Evolutionary conservation across 2,329 filamentous ascomycete species (phyloP).

Genomic region (Monosporascus sp.): DNA sequence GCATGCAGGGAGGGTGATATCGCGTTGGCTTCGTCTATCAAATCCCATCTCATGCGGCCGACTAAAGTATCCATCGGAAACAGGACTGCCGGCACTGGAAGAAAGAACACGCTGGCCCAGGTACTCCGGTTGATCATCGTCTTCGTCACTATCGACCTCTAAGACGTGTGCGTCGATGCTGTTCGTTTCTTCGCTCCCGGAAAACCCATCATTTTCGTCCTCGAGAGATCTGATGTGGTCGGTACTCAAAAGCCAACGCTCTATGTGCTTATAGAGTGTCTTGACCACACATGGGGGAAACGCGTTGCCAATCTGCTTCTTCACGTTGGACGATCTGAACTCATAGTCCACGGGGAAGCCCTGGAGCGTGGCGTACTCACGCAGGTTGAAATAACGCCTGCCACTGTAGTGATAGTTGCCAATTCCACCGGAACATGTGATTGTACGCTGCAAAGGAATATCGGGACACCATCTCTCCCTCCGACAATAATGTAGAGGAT

Average conservation of each 20-base stretch:
- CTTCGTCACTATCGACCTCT: constrained; percentile 1
- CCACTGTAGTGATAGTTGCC: constrained; percentile 62
- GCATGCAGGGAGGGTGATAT: not conserved
- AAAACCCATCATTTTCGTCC: constrained; percentile 10
- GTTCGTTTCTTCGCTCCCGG: constrained; percentile 5
- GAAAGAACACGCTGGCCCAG: constrained; percentile 8
- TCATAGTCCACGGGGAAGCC: constrained; percentile 59
- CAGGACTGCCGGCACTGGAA: constrained; percentile 4
- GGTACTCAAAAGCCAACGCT: constrained; percentile 37
- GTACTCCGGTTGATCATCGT: constrained; percentile 12
- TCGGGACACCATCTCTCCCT: constrained; percentile 40
- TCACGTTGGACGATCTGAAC: constrained; percentile 46
- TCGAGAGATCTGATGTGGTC: constrained; percentile 31
- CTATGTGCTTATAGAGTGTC: constrained; percentile 44
- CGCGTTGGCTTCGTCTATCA: not conserved
- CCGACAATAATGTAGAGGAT: not conserved
- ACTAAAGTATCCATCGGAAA: not conserved
- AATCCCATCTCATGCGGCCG: not conserved
- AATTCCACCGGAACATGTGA: constrained; percentile 59
- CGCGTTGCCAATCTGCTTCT: constrained; percentile 72
- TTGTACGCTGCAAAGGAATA: constrained; percentile 45
- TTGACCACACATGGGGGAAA: constrained; percentile 60
- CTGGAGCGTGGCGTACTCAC: constrained; percentile 65
- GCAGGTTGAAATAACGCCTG: constrained; percentile 54
- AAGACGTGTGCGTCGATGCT: too few species aligned